Evolutionary conservation across 768 basidiomycete species (phyloP).

Genomic region (Suillus americanus): DNA sequence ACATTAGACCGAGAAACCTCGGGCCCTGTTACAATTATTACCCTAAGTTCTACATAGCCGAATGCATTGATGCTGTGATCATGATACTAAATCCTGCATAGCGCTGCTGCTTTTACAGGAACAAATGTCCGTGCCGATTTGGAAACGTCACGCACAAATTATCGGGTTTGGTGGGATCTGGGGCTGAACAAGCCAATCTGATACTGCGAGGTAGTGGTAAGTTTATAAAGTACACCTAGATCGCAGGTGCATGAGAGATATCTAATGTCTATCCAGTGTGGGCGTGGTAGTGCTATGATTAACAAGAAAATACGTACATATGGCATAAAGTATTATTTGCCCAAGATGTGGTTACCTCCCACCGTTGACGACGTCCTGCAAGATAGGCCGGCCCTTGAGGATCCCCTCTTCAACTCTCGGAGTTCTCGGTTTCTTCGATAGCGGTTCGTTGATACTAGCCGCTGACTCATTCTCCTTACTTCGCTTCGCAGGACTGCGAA

Average conservation of each 20-base stretch:
- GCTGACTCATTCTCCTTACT: conserved; percentile 6
- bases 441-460: conserved; percentile 13
- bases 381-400: conserved; percentile 55
- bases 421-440: conserved; percentile 39
- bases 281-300: neutral
- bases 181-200: no score
- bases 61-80: no score
- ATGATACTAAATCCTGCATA: no score
- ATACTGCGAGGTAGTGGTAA: no score
- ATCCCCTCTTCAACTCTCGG: conserved; percentile 38
- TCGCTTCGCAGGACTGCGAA: conserved; percentile 12
- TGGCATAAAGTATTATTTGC: conserved; percentile 33
- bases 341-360: conserved; percentile 17
- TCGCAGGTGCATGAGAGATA: neutral
- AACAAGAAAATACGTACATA: neutral
- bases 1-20: no score
- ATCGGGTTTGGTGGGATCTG: neutral
- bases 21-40: no score
- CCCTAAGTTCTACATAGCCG: no score
- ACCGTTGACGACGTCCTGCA: conserved; percentile 60
- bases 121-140: neutral
- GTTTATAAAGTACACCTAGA: no score
- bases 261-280: neutral
- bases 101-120: no score
- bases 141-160: neutral